These are phyloP conservation scores for Calendula officinalis DNA, from an alignment of 129 eudicot genomes.

Conservation along the genomic window DNA sequence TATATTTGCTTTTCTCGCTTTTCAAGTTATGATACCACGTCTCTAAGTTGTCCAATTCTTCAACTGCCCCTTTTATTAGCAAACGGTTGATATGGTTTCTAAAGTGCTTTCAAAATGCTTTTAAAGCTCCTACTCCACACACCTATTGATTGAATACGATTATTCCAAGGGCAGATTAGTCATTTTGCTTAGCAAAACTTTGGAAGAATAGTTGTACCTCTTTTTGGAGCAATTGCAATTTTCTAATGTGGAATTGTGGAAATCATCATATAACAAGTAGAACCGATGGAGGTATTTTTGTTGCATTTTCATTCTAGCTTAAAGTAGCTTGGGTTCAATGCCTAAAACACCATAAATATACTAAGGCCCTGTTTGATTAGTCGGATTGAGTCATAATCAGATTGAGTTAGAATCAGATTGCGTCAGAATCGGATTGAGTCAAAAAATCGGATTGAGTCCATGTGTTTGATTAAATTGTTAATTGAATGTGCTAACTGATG, in stretches of 20 bases:
- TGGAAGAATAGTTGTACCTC: conserved; percentile 42
- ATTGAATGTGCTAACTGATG: too few relatives aligned
- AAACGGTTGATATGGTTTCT: conserved; percentile 50
- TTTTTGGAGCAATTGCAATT: conserved; percentile 79
- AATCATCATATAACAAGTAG: conserved; percentile 90
- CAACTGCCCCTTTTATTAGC: conserved; percentile 47
- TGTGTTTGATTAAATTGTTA: too few relatives aligned
- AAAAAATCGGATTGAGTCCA: too few relatives aligned
- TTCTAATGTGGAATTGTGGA: conserved; percentile 77
- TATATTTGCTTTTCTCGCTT: conserved; percentile 59
- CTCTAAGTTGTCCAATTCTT: conserved; percentile 70
- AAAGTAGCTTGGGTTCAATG: conserved; percentile 80
- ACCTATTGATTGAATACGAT: conserved; percentile 39
- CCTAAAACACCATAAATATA: conserved; percentile 36
- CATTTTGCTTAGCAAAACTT: background rate
- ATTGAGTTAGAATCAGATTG: too few relatives aligned
- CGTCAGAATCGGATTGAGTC: too few relatives aligned
- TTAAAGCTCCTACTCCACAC: conserved; percentile 77
- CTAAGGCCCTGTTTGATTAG: too few relatives aligned
- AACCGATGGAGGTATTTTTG: conserved; percentile 90
- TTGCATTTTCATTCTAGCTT: conserved; percentile 98
- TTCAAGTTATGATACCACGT: conserved; percentile 80
- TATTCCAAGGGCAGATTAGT: conserved; percentile 12
- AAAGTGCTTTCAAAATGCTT: conserved; percentile 61
- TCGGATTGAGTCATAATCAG: too few relatives aligned